Evolutionary conservation across 306 rosid genomes (phyloP), one percentile per base, ranked within the genome.

Genomic region (Lathyrus aphaca): DNA sequence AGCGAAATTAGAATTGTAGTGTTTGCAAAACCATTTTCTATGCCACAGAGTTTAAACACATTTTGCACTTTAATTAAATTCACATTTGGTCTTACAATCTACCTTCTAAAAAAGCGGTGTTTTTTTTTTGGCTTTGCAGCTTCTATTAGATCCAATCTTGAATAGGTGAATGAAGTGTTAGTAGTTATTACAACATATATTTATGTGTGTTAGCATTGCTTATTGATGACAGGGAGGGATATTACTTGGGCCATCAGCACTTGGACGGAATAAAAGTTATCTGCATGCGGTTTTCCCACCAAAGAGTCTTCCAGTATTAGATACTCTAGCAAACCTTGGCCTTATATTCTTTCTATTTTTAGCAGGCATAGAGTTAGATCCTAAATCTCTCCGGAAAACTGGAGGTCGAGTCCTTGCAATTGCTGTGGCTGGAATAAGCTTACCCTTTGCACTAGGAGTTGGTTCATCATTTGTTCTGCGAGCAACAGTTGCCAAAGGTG

Each of bases 271-370:
- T 72, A 83, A 74, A 80, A 81, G 64, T 42, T 90, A 82, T 80
- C 77, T 90, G 51, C 62, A 80, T 4, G 76, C 85, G 3, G 68
- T 92, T 45, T 92, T 92, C 81, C 98, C 98, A 39, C 32, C 96
- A 2, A 85, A 59, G 42, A 92, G 98, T 81, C 81, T 88, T 40
- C 72, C 96, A 1, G 86, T 92, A 78, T 81, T 92, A 64, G 98
- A 92, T 63, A 92, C 98, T 67, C 71, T 92, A 32, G 98, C 98
- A 59, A 92, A 92, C 72, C 75, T 92, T 48, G 98, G 96, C 73
- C 88, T 92, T 50, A 57, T 92, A 3, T 90, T 92, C 83, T 92
- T 92, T 69, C 82, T 92, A 30, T 92, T 92, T 81, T 81, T 88
- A 42, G 85, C 81, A 5, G 96, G 98, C 17, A 80, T 92, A 32